A percentile compares a stretch with the other conserved stretches of the same genome.
Conservation (phyloP, 441 rosid species). For the Codiaeum variegatum region DNA sequence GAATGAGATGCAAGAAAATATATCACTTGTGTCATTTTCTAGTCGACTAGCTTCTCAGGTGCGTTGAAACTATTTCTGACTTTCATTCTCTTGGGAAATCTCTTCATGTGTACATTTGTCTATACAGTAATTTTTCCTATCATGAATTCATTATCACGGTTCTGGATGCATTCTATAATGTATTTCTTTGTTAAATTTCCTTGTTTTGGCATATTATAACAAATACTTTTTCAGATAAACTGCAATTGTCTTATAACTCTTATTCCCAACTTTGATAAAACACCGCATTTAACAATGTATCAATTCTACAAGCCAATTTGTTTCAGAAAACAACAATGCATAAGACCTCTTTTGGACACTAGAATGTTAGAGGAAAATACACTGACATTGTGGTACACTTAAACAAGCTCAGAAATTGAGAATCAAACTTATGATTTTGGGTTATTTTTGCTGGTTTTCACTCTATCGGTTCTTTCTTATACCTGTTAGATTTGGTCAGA, state of each 20-base stretch:
- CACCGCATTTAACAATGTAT: background rate
- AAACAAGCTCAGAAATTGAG: background rate
- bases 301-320: background rate
- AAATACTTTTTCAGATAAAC: too few relatives aligned
- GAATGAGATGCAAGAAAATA: conserved; percentile 97
- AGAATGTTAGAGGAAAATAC: background rate
- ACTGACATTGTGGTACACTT: background rate
- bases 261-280: background rate
- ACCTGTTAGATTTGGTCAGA: conserved; percentile 90
- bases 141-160: background rate
- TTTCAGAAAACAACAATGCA: background rate
- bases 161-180: background rate
- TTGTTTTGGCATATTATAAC: background rate
- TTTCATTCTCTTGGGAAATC: background rate
- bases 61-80: conserved; percentile 21
- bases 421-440: background rate
- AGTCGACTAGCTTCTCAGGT: conserved; percentile 99
- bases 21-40: conserved; percentile 93
- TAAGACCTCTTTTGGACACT: background rate
- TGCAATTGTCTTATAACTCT: background rate
- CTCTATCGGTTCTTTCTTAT: conserved; percentile 17
- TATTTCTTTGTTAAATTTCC: background rate
- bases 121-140: background rate
- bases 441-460: background rate
- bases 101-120: background rate